A percentile compares a stretch with the other conserved stretches of the same genome.
Conservation (phyloP, 768 basidiomycete genomes). For the Mycena latifolia region DNA sequence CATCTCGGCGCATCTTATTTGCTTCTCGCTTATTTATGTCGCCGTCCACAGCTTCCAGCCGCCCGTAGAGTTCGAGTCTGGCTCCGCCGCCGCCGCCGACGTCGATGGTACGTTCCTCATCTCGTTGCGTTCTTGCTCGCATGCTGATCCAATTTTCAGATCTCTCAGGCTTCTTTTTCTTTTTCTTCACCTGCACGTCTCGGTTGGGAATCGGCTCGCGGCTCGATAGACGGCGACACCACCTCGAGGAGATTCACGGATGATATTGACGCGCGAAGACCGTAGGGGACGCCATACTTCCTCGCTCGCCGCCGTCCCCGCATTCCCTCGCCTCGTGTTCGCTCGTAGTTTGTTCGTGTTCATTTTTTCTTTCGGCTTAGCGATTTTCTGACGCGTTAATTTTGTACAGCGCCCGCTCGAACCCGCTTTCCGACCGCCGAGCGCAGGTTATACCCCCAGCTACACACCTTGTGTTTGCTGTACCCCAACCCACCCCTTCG, state of each 20-base stretch:
- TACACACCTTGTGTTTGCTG: no score
- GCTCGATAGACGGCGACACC: background rate
- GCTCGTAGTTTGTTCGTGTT: no score
- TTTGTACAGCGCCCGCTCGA: no score
- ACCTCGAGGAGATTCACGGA: no score
- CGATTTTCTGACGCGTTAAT: no score
- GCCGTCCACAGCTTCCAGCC: background rate
- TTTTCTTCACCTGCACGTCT: background rate
- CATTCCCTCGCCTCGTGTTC: no score
- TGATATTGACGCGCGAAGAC: background rate
- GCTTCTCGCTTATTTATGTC: background rate
- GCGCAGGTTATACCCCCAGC: background rate
- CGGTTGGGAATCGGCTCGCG: conserved; percentile 21
- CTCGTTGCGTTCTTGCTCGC: background rate
- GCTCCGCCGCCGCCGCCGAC: background rate
- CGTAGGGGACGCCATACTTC: no score
- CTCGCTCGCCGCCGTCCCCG: no score
- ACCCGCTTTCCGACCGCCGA: no score
- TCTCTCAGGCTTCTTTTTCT: background rate
- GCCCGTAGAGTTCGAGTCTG: background rate
- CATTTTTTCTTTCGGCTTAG: no score
- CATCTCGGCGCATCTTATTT: background rate
- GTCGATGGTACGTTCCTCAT: background rate
- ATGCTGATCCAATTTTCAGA: background rate
- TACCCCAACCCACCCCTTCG: no score